Evolutionary conservation across 257 asterid species (phyloP).

Genomic region (Cinchona pubescens): DNA sequence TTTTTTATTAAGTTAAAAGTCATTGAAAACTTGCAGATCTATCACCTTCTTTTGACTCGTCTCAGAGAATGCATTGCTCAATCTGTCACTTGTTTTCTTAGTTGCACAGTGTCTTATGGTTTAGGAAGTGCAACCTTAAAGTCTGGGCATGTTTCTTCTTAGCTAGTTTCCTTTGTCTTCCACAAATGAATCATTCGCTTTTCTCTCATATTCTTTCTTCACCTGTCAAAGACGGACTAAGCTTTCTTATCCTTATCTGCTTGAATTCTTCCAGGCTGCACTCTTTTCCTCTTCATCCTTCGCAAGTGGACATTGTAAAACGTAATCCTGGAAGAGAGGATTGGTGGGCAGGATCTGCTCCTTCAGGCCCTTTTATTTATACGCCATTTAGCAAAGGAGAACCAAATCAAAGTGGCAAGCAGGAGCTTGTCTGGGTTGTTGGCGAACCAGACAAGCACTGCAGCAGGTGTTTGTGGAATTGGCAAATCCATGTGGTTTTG

Average conservation of each 20-base stretch:
- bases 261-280: slow-evolving; percentile 60
- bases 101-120: neutral
- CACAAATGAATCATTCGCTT: neutral
- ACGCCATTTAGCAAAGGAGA: slow-evolving; percentile 99
- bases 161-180: neutral
- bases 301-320: slow-evolving; percentile 84
- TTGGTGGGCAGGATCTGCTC: slow-evolving; percentile 99
- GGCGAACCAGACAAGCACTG: slow-evolving; percentile 97
- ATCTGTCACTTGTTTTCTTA: neutral
- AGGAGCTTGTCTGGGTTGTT: slow-evolving; percentile 84
- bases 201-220: neutral
- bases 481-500: slow-evolving; percentile 99
- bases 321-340: slow-evolving; percentile 82
- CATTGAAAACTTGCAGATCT: neutral
- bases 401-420: slow-evolving; percentile 63
- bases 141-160: neutral
- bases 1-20: neutral
- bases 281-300: slow-evolving; percentile 89
- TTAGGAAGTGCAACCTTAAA: neutral
- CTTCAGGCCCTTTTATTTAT: slow-evolving; percentile 96
- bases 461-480: slow-evolving; percentile 95
- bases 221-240: neutral
- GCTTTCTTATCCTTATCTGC: slow-evolving; percentile 15
- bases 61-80: neutral
- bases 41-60: neutral